Percentiles rank a stretch among this genome's conserved stretches.
phyloP scores from a whole-genome alignment of 805 yeast genomes.

The Candida railenensis region DNA sequence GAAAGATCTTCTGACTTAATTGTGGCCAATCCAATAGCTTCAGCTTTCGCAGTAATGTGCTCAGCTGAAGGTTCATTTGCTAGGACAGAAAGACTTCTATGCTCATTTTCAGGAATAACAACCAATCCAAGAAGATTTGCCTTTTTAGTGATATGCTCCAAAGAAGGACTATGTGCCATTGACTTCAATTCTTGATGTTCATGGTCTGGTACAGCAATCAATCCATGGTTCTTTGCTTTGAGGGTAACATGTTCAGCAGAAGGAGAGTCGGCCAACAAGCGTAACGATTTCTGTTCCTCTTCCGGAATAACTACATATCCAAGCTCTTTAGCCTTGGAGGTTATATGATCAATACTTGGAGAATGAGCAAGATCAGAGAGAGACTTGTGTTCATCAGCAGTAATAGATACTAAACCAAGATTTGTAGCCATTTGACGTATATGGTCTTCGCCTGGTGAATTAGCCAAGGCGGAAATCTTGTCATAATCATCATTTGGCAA shows the following conservation, averaged over 20 bases:
- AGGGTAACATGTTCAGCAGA: conserved; percentile 9
- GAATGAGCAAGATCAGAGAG: background rate
- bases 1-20: conserved; percentile 10
- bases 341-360: background rate
- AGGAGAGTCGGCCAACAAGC: background rate
- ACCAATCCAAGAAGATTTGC: conserved; percentile 17
- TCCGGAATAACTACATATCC: conserved; percentile 16
- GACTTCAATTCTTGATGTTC: conserved; percentile 10
- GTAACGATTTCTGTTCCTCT: conserved; percentile 10
- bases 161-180: conserved; percentile 11
- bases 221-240: conserved; percentile 16
- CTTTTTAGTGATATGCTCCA: conserved; percentile 14
- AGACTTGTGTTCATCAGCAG: conserved; percentile 11
- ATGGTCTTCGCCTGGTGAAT: conserved; percentile 19
- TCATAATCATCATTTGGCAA: conserved; percentile 12
- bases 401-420: conserved; percentile 14
- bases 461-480: conserved; percentile 10
- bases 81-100: background rate
- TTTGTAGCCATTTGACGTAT: conserved; percentile 12
- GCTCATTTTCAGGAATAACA: background rate
- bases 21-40: conserved; percentile 19
- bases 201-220: conserved; percentile 4
- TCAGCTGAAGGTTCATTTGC: conserved; percentile 11
- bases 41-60: conserved; percentile 18
- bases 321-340: background rate